Evolutionary conservation across 768 basidiomycete species (phyloP).

Genomic region (Lentinus brumalis): DNA sequence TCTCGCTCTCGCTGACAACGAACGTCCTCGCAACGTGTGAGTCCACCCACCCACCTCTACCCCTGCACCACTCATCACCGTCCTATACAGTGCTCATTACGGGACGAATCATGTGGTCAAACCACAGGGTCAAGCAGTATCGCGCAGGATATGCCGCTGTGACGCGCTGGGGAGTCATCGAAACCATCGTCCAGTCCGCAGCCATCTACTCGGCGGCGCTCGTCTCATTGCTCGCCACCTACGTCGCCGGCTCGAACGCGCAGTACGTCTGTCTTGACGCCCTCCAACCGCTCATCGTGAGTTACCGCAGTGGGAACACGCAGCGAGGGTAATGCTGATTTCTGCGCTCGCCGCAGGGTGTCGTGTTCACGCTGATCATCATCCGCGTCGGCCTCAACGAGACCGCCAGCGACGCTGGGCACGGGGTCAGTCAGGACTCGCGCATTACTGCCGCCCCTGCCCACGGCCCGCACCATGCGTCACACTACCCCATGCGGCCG

Average conservation of each 20-base stretch:
- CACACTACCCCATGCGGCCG: constrained; percentile 12
- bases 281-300: constrained; percentile 11
- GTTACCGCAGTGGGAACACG: neutral
- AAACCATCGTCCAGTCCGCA: constrained; percentile 15
- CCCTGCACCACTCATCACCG: neutral
- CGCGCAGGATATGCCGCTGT: neutral
- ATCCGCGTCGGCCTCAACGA: constrained; percentile 1
- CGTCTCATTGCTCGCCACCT: constrained; percentile 5
- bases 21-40: constrained; percentile 4
- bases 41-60: neutral
- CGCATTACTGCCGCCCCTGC: neutral
- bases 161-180: constrained; percentile 3
- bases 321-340: neutral
- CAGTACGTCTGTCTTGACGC: constrained; percentile 8
- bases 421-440: neutral
- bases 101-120: constrained; percentile 2
- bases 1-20: neutral
- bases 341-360: neutral
- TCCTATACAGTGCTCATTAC: constrained; percentile 5
- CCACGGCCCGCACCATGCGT: neutral
- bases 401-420: neutral
- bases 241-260: constrained; percentile 1
- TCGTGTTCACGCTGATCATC: constrained; percentile 5
- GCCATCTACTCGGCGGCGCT: constrained; percentile 12
- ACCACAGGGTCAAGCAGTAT: neutral